These are phyloP conservation scores for Talaromyces verruculosus DNA, from an alignment of 2,329 filamentous ascomycete species.

Conservation along the genomic window DNA sequence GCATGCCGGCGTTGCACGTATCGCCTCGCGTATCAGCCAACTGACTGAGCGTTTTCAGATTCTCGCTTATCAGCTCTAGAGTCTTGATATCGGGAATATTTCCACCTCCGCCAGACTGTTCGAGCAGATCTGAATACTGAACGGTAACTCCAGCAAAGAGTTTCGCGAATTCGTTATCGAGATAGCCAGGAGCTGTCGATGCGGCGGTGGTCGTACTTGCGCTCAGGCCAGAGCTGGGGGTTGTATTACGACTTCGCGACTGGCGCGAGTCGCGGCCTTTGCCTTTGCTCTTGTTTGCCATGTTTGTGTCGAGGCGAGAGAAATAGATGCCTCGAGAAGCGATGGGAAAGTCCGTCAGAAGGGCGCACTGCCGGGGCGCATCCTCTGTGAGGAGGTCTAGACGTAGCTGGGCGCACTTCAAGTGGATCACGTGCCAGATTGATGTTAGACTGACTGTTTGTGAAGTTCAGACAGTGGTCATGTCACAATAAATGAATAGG, in stretches of 20 bases:
- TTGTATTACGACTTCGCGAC: conserved; percentile 63
- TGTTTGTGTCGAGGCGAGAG: not conserved
- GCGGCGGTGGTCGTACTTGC: conserved; percentile 41
- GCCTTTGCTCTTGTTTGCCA: conserved; percentile 51
- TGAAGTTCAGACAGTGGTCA: not conserved
- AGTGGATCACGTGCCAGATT: not conserved
- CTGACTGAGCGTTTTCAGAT: conserved; percentile 58
- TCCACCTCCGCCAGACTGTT: conserved; percentile 52
- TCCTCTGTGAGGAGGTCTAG: not conserved
- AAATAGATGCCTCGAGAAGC: not conserved
- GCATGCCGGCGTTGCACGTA: conserved; percentile 59
- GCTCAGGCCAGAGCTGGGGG: conserved; percentile 57
- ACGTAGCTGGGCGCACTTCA: not conserved
- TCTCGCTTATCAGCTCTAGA: conserved; percentile 52
- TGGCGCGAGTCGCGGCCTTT: conserved; percentile 55
- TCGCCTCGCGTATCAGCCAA: conserved; percentile 58
- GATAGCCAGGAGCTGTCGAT: conserved; percentile 50
- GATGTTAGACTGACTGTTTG: not conserved
- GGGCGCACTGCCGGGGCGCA: not conserved
- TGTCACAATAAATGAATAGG: not conserved
- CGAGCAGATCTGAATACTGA: conserved; percentile 60
- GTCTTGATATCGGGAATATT: conserved; percentile 50
- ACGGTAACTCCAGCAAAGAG: conserved; percentile 50
- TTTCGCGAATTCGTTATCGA: conserved; percentile 54
- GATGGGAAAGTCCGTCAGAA: not conserved